Conservation (phyloP, 1,284 basidiomycete species). For the Leccinum pseudoinsigne region DNA sequence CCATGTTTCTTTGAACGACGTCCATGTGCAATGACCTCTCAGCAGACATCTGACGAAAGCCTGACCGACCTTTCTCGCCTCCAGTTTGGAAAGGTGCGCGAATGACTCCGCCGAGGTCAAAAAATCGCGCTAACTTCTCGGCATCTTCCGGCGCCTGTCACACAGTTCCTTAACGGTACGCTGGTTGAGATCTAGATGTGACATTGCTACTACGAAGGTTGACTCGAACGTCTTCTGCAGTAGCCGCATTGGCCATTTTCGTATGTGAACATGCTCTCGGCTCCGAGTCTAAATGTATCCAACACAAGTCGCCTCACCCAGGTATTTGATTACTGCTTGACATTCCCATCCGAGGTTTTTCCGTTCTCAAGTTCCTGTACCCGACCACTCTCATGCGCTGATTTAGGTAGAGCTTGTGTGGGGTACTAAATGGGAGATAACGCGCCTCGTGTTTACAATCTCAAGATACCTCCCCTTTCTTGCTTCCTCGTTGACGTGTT, state of each 20-base stretch:
- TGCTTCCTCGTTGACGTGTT: not conserved
- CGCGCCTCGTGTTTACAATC: not conserved
- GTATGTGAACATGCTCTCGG: slow-evolving; percentile 10
- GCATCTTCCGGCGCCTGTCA: not conserved
- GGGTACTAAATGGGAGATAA: not conserved
- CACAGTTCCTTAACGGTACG: slow-evolving; percentile 29
- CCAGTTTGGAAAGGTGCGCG: too few species aligned
- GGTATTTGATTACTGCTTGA: too few species aligned
- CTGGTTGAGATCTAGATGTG: not conserved
- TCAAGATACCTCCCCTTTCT: not conserved
- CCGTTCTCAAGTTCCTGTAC: not conserved
- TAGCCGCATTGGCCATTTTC: slow-evolving; percentile 22
- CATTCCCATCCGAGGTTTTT: slow-evolving; percentile 14
- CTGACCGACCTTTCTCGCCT: too few species aligned
- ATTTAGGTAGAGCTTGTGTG: not conserved
- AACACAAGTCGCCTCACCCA: slow-evolving; percentile 1
- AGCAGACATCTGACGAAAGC: too few species aligned
- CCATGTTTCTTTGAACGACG: too few species aligned
- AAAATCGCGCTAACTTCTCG: not conserved
- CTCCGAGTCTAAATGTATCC: not conserved
- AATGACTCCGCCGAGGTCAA: too few species aligned
- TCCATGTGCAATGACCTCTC: too few species aligned
- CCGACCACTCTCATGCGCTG: not conserved
- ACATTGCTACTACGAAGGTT: not conserved
- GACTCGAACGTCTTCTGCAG: slow-evolving; percentile 4